Base-by-base conservation (phyloP, 2,329 filamentous ascomycete genomes). In the Hymenoscyphus linearis region DNA sequence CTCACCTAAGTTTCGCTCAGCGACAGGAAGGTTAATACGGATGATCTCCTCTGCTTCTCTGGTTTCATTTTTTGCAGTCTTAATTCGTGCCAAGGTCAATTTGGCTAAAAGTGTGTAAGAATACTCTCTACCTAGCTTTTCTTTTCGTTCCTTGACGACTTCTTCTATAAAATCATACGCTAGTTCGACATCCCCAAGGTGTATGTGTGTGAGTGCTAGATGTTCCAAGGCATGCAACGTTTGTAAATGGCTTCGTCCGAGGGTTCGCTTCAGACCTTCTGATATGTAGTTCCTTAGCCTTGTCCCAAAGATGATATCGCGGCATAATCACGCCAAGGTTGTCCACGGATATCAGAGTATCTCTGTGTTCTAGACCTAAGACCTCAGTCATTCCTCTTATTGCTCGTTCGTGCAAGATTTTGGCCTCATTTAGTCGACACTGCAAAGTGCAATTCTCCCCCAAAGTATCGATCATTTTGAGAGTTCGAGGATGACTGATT, bases 381-480 rank as follows among this genome's bases (percentile, higher is more conserved):
- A 62, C 37, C 44, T 62, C 55, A 4, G n/a, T 63, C 61, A 70
- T 60, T 22, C 64, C 65, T 18, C 60, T 60, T 26, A 71, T 53
- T 9, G 68, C 66, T 50, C 60, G 34, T 58, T 67, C 53, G 31
- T 67, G 69, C 16, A 70, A 55, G 44, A 60, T 52, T n/a, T 26
- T 40, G 1, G 69, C 58, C 53, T 72, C 69, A n/a, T 34, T 65
- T 25, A 64, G 65, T 25, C 68, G 63, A 13, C 71, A 69, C 59
- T 70, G 69, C 14, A 60, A 59, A 16, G 57, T 64, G 9, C 54
- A 54, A 18, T 60, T 66, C 13, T 55, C 36, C 2, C 67, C 73
- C 14, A 73, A 60, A 3, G 31, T 63, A 40, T 69, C 66, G 62
- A 68, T 73, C 2, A 68, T 63, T 31, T 63, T 67, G 12, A 74